These are phyloP conservation scores for Trichoderma asperellum DNA, from an alignment of 2,329 filamentous ascomycete genomes.

Conservation along the genomic window DNA sequence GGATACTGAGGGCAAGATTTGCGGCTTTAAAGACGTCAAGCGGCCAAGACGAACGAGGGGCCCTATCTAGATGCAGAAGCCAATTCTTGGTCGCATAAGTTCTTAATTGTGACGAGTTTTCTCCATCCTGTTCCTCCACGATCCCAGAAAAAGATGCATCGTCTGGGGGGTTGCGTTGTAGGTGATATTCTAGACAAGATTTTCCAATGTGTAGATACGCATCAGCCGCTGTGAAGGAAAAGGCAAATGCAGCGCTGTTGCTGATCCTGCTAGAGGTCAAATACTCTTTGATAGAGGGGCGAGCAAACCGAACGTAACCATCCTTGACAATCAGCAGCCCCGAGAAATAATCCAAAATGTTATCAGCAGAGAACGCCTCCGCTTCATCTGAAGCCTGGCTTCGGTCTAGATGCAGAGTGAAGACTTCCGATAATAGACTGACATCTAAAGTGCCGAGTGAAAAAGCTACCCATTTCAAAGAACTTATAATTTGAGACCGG, in stretches of 20 bases:
- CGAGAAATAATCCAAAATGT: conserved; percentile 15
- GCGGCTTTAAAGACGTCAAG: background rate
- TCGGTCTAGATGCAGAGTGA: background rate
- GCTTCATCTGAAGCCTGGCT: background rate
- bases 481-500: background rate
- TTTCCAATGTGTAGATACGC: conserved; percentile 16
- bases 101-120: background rate
- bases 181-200: conserved; percentile 14
- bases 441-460: background rate
- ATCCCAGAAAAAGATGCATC: background rate
- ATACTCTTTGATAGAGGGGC: conserved; percentile 24
- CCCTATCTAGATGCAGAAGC: conserved; percentile 2
- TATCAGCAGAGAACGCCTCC: background rate
- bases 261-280: conserved; percentile 15
- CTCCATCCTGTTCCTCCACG: background rate
- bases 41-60: background rate
- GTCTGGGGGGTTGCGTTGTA: background rate
- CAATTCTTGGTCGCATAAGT: background rate
- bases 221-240: conserved; percentile 15
- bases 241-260: background rate
- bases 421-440: conserved; percentile 10
- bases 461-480: conserved; percentile 24
- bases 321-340: background rate
- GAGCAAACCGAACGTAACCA: background rate
- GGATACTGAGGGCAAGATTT: background rate